Percentiles rank a stretch among this genome's conserved stretches.
Evolutionary conservation across 441 rosid genomes (phyloP).

Genomic region (Omphalea diandra): DNA sequence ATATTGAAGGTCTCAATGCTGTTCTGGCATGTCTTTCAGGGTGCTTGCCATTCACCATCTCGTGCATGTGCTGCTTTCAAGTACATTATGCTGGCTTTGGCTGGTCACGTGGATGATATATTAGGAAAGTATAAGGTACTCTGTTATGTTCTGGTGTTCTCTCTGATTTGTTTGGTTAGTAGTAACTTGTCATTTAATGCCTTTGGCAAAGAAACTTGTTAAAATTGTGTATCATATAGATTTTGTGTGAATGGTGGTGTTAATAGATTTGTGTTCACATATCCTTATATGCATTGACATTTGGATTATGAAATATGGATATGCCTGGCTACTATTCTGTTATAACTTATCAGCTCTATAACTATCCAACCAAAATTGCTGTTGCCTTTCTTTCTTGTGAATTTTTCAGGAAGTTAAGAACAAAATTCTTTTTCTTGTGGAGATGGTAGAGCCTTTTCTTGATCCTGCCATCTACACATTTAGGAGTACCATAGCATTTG

Average conservation of each 20-base stretch:
- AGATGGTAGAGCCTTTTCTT: slow-evolving; percentile 86
- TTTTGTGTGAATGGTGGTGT: slow-evolving; percentile 1
- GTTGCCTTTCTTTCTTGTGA: slow-evolving; percentile 11
- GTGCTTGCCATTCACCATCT: slow-evolving; percentile 43
- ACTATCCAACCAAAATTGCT: background rate
- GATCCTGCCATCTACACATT: slow-evolving; percentile 63
- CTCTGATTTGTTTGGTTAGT: too few relatives aligned
- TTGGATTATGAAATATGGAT: background rate
- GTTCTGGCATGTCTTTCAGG: slow-evolving; percentile 40
- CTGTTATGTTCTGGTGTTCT: slow-evolving; percentile 14
- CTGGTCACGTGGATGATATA: slow-evolving; percentile 84
- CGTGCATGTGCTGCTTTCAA: slow-evolving; percentile 78
- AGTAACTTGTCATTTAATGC: background rate
- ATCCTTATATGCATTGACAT: background rate
- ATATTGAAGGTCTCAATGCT: slow-evolving; percentile 23
- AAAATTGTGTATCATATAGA: slow-evolving; percentile 9
- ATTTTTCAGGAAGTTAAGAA: slow-evolving; percentile 75
- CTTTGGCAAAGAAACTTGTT: background rate
- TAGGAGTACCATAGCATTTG: slow-evolving; percentile 61
- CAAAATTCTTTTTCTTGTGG: slow-evolving; percentile 78
- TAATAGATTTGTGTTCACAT: background rate
- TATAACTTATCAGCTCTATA: background rate
- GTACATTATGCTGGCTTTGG: slow-evolving; percentile 73
- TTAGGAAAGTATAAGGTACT: slow-evolving; percentile 77
- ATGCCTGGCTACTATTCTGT: slow-evolving; percentile 1